Percentiles rank a stretch among this genome's conserved stretches.
phyloP scores from a whole-genome alignment of 768 basidiomycete genomes.

The Royoungia palumana region DNA sequence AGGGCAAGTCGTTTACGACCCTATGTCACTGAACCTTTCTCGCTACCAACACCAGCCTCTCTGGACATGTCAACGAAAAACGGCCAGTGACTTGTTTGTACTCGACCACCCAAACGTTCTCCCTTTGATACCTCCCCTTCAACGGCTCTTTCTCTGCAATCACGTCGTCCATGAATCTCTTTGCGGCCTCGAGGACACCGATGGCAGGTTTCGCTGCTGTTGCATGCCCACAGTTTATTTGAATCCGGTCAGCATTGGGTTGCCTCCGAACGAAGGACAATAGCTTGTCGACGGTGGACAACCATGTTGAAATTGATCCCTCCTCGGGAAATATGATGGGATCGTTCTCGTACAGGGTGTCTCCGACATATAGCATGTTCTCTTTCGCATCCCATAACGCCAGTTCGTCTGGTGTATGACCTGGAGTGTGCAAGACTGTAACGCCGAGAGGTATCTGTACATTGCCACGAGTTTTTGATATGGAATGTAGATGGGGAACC shows the following conservation, averaged over 20 bases:
- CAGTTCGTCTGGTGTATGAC: constrained; percentile 59
- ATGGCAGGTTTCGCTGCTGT: constrained; percentile 45
- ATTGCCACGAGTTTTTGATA: constrained; percentile 21
- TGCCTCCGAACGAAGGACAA: constrained; percentile 38
- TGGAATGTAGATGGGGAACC: constrained; percentile 39
- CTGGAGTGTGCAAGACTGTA: constrained; percentile 50
- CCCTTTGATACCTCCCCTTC: constrained; percentile 28
- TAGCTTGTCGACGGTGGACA: constrained; percentile 41
- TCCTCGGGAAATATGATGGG: constrained; percentile 54
- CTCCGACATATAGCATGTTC: constrained; percentile 55
- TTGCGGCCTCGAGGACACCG: constrained; percentile 41
- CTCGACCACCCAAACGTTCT: constrained; percentile 40
- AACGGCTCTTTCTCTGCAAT: constrained; percentile 40
- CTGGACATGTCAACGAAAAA: constrained; percentile 49
- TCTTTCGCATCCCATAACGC: constrained; percentile 50
- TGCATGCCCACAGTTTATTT: constrained; percentile 50
- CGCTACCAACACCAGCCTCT: constrained; percentile 43
- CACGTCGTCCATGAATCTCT: constrained; percentile 47
- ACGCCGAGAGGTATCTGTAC: constrained; percentile 32
- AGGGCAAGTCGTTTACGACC: constrained; percentile 1
- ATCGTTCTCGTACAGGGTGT: constrained; percentile 53
- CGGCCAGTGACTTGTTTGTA: constrained; percentile 42
- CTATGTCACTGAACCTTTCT: constrained; percentile 9
- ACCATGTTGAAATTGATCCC: constrained; percentile 52
- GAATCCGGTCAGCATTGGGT: constrained; percentile 26